Base-by-base conservation (phyloP, 768 basidiomycete species). In the Termitomyces bulborhizus region DNA sequence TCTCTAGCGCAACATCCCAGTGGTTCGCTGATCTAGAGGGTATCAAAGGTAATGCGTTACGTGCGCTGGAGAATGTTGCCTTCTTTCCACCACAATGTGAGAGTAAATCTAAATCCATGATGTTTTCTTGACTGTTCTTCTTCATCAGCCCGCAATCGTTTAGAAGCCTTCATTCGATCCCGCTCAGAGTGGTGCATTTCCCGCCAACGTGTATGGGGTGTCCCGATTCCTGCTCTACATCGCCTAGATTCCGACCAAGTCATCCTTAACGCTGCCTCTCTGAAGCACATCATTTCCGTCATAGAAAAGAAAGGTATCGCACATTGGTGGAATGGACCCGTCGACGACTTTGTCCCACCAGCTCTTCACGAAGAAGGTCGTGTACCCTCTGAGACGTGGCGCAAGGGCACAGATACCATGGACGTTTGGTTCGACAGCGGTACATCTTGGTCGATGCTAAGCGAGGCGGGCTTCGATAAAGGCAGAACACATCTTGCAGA, bases 381-480 rank as follows among this genome's bases (percentile, higher is more conserved):
- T 41, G 63, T 68, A 2, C 64, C 68, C 1, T 74, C 73, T 1
- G 70, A 76, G 52, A 69, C 69, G 1, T 94, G 87, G 83, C 70
- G 73, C 46, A 94, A 93, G 67, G 88, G 94, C 8, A 85, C 82
- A 2, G 96, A 99, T 66, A 99, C 96, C 2, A 93, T 98, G 86
- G 96, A 99, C 68, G 96, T 99, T 15, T 99, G 96, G 96, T 98
- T 98, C 62, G 96, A 99, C 70, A 95, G 92, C 62, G 96, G 96
- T 4, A 85, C 90, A 2, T 90, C 94, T 3, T 99, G 96, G 96
- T 85, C 91, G 1, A 79, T 91, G 75, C 71, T 96, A 16, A 60
- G 63, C 6, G 71, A 72, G 37, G 71, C 75, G 48, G 75, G 68
- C 18, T 69, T 72, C 16, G 57, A 51, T 12, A 62, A 61, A 34